Evolutionary conservation across 2,329 filamentous ascomycete genomes (phyloP).

Genomic region (Fusarium mundagurra): DNA sequence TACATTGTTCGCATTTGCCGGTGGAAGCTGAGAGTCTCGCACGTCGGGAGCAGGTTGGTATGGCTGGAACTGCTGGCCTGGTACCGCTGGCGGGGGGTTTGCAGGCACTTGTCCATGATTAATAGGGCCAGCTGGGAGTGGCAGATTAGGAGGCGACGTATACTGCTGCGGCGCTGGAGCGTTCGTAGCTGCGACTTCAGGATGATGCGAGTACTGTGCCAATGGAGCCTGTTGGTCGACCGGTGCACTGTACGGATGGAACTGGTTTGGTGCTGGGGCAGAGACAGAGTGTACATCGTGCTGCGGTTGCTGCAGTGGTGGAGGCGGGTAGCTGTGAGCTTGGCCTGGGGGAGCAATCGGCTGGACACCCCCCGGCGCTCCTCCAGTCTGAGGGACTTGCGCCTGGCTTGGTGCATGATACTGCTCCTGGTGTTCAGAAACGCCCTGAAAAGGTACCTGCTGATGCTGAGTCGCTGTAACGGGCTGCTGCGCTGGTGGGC

Average conservation of each 20-base stretch:
- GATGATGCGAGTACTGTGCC: background rate
- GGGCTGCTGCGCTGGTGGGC: background rate
- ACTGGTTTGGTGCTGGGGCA: background rate
- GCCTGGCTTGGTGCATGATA: background rate
- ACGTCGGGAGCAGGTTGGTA: background rate
- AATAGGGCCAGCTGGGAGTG: background rate
- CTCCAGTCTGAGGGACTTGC: background rate
- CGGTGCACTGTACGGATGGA: background rate
- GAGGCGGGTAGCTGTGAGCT: background rate
- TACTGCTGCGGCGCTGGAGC: background rate
- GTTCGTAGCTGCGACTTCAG: background rate
- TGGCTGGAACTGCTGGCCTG: background rate
- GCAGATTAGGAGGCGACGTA: background rate
- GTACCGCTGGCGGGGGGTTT: rapidly evolving
- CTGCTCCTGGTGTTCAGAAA: background rate
- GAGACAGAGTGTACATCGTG: background rate
- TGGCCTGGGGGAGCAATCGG: background rate
- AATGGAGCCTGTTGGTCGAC: background rate
- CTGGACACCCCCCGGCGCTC: background rate
- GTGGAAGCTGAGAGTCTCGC: background rate
- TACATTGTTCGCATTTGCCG: rapidly evolving
- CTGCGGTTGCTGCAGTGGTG: background rate
- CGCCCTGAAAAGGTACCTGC: background rate
- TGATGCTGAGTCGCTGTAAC: background rate
- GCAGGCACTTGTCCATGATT: background rate